A percentile compares a stretch with the other conserved stretches of the same genome.
Conservation (phyloP, 208 protist genomes). For the Phytomonas sp. region DNA sequence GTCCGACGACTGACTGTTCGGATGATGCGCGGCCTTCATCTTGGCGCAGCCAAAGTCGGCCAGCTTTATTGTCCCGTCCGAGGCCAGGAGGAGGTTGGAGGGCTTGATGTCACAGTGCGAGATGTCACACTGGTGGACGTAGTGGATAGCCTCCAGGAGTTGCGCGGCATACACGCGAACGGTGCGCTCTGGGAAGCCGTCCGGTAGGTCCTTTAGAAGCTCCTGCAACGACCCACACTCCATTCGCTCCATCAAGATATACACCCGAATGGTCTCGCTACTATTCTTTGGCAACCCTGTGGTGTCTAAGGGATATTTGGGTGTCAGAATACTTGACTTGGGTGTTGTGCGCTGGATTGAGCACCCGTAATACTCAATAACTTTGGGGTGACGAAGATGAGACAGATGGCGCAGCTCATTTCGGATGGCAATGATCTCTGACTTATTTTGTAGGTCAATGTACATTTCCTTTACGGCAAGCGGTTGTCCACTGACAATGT, state of each 20-base stretch:
- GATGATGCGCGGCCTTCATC: background rate
- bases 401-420: constrained; percentile 27
- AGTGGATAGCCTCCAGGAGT: constrained; percentile 25
- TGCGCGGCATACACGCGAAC: constrained; percentile 20
- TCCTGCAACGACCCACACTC: constrained; percentile 22
- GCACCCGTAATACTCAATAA: constrained; percentile 32
- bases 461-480: constrained; percentile 28
- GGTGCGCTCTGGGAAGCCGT: constrained; percentile 22
- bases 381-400: constrained; percentile 20
- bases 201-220: constrained; percentile 14
- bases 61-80: constrained; percentile 33
- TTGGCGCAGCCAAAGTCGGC: constrained; percentile 40
- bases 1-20: background rate
- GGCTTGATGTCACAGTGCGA: constrained; percentile 79
- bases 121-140: constrained; percentile 35
- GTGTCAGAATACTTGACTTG: background rate
- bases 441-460: constrained; percentile 16
- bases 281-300: background rate
- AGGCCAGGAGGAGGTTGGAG: constrained; percentile 61
- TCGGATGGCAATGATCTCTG: constrained; percentile 19
- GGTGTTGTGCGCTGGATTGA: constrained; percentile 13
- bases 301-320: background rate
- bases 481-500: constrained; percentile 21
- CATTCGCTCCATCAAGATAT: constrained; percentile 29
- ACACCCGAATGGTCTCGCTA: constrained; percentile 15